A percentile compares a stretch with the other conserved stretches of the same genome.
phyloP scores from a whole-genome alignment of 108 stramenopile genomes.

The Cyclotella baltica region DNA sequence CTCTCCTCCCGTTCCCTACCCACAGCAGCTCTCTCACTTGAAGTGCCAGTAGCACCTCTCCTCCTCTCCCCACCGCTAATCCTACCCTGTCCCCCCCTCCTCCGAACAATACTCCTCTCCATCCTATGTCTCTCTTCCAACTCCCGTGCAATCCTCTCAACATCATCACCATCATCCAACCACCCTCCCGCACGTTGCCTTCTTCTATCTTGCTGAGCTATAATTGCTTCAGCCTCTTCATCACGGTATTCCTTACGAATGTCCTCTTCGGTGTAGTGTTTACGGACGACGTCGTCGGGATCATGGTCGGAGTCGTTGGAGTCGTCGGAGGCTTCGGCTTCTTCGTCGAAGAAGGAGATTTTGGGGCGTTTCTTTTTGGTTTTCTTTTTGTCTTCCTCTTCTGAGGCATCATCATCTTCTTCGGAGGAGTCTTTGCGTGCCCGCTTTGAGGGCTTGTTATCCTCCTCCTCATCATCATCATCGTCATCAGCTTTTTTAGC shows the following conservation, averaged over 20 bases:
- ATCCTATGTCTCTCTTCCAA: constrained; percentile 88
- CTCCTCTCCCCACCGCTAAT: constrained; percentile 5
- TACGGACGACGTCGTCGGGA: constrained; percentile 77
- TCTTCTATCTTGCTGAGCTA: constrained; percentile 86
- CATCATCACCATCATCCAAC: constrained; percentile 50
- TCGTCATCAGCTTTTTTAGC: constrained; percentile 46
- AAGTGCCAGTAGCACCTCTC: constrained; percentile 17
- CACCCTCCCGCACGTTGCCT: constrained; percentile 71
- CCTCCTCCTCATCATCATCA: constrained; percentile 70
- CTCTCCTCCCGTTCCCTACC: neutral
- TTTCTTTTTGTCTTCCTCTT: constrained; percentile 42
- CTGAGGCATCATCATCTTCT: constrained; percentile 62
- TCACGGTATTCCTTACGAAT: constrained; percentile 85
- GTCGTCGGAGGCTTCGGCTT: constrained; percentile 86
- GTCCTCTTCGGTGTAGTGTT: constrained; percentile 80
- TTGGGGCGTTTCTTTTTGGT: constrained; percentile 64
- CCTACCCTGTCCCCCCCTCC: constrained; percentile 18
- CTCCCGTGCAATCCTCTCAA: constrained; percentile 79
- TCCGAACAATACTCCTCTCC: constrained; percentile 63
- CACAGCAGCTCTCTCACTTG: neutral
- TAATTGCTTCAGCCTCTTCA: constrained; percentile 84
- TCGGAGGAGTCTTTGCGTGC: constrained; percentile 26
- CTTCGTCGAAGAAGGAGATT: constrained; percentile 86
- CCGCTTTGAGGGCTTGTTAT: no score
- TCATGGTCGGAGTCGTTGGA: constrained; percentile 77